A percentile compares a stretch with the other conserved stretches of the same genome.
Evolutionary conservation across 768 basidiomycete genomes (phyloP).

Genomic region (Paxillus rubicundulus): DNA sequence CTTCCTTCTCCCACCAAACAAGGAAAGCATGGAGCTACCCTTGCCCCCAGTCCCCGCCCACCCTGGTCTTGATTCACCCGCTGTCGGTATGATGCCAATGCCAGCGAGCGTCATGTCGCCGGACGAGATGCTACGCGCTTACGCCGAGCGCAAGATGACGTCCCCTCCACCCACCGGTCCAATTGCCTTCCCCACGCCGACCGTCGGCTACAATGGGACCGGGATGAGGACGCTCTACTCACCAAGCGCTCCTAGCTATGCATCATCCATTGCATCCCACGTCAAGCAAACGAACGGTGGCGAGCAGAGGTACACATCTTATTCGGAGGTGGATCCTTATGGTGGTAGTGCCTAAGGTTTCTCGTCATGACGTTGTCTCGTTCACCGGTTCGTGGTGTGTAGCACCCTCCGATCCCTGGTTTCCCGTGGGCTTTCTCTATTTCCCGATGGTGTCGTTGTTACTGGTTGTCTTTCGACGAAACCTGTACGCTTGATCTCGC

Average conservation of each 20-base stretch:
- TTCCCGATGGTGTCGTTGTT: not conserved
- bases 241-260: constrained; percentile 15
- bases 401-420: not conserved
- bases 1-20: constrained; percentile 43
- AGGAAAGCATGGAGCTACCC: constrained; percentile 25
- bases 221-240: constrained; percentile 31
- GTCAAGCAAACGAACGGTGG: constrained; percentile 6
- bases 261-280: not conserved
- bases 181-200: constrained; percentile 29
- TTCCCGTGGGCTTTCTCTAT: not conserved
- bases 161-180: constrained; percentile 34
- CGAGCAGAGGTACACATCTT: constrained; percentile 27
- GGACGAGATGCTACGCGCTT: constrained; percentile 76
- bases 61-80: constrained; percentile 5
- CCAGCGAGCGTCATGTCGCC: constrained; percentile 51
- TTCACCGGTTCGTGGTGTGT: not conserved
- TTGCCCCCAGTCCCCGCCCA: constrained; percentile 34
- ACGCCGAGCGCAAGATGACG: constrained; percentile 48
- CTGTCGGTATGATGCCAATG: constrained; percentile 37
- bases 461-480: not conserved
- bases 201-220: constrained; percentile 22
- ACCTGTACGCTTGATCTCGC: constrained; percentile 3
- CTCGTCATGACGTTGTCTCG: not conserved
- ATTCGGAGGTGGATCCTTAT: constrained; percentile 27
- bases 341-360: constrained; percentile 11